Base-by-base conservation (phyloP, 2,329 filamentous ascomycete genomes). In the Dactylonectria estremocensis region DNA sequence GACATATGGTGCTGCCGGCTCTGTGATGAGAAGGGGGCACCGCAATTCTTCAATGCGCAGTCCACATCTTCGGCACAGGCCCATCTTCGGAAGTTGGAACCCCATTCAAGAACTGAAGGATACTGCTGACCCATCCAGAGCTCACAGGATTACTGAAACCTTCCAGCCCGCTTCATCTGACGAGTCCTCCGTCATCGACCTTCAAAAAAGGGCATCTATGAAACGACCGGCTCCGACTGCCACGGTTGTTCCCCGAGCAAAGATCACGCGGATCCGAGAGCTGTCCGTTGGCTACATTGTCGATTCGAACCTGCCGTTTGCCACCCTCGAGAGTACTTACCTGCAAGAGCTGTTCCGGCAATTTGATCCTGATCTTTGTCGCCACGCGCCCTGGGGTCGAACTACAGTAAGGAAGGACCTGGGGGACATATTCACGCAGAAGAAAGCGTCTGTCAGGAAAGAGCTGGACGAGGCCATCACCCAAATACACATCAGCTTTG, bases 1-100 rank as follows among this genome's bases (percentile, higher is more conserved):
- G 59, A 63, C 53, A 67, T 67, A 46, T 67, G 37, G 53, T 67
- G 59, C 52, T 67, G 53, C 64, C 45, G 53, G 59, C 59, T 63
- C 59, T 67, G 35, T 22, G 53, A 63, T 63, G 48, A 64, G 45
- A 63, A 56, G 61, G 61, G n/a, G 11, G 43, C 28, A 28, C 40
- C 40, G 43, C 43, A 35, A 53, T 63, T 63, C 53, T 63, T 63
- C 20, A 63, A 63, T 63, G 52, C 61, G 40, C 40, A 63, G 43
- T 63, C 52, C 22, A 61, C 49, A 61, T 61, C 59, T 45, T 61
- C 49, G 37, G 35, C 49, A 61, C 28, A 53, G 49, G 50, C 49
- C 50, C 37, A 62, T 14, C 50, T 56, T 62, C 45, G 31, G 13
- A 62, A 62, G 52, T 63, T 57, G 9, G 50, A 18, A 37, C 11